Conservation (phyloP, 495 filamentous ascomycete genomes). For the Arthonia radiata region DNA sequence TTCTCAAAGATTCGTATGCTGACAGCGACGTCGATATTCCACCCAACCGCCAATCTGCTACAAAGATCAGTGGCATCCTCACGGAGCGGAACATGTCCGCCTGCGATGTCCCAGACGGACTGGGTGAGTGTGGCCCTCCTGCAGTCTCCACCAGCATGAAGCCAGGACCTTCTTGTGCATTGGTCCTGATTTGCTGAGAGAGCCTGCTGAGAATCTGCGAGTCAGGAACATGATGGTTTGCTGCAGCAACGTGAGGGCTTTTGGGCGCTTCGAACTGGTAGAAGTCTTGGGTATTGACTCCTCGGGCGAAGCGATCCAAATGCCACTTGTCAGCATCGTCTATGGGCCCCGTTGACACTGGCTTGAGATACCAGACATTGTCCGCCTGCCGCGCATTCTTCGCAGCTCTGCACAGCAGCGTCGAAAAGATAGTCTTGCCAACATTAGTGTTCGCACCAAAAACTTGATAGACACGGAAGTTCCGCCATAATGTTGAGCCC, state of each 20-base stretch:
- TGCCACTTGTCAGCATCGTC: conserved; percentile 48
- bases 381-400: conserved; percentile 16
- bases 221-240: conserved; percentile 17
- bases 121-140: conserved; percentile 50
- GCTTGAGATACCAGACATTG: conserved; percentile 40
- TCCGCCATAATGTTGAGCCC: conserved; percentile 28
- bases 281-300: conserved; percentile 30
- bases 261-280: conserved; percentile 46
- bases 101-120: conserved; percentile 46
- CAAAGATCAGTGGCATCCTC: conserved; percentile 41
- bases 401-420: conserved; percentile 34
- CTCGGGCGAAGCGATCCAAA: conserved; percentile 25
- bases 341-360: conserved; percentile 44
- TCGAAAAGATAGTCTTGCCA: conserved; percentile 54
- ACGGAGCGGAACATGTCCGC: conserved; percentile 49
- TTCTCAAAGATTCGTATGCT: conserved; percentile 43
- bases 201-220: conserved; percentile 22
- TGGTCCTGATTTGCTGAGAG: conserved; percentile 19
- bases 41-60: conserved; percentile 44
- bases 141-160: conserved; percentile 48
- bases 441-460: conserved; percentile 65
- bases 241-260: conserved; percentile 48
- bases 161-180: conserved; percentile 14
- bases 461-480: conserved; percentile 37
- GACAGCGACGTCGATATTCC: conserved; percentile 53